phyloP scores from a whole-genome alignment of 1,139 yeast species.

The Debaryomyces sp. region DNA sequence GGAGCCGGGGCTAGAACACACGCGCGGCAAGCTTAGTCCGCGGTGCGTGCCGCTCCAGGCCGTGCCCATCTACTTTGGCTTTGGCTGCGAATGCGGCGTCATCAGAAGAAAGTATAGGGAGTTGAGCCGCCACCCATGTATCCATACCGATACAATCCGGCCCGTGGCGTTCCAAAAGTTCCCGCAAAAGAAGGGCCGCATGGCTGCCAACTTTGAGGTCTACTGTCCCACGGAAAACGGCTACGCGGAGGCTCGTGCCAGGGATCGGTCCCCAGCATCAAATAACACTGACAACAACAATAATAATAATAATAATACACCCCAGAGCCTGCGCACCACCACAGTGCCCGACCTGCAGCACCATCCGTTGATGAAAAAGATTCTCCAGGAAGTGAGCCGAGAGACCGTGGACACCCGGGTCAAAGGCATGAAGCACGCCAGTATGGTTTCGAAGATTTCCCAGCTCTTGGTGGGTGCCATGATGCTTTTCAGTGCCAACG shows the following conservation, averaged over 20 bases:
- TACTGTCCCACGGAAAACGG: background rate
- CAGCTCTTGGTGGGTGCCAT: background rate
- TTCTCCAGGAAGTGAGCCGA: background rate
- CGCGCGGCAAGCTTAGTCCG: background rate
- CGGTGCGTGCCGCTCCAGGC: background rate
- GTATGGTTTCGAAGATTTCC: background rate
- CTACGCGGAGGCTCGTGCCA: background rate
- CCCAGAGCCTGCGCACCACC: too few species aligned
- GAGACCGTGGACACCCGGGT: background rate
- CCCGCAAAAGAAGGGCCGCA: background rate
- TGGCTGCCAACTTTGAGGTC: background rate
- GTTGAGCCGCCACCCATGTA: background rate
- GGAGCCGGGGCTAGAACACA: background rate
- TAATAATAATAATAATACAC: too few species aligned
- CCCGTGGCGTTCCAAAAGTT: background rate
- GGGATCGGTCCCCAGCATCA: too few species aligned
- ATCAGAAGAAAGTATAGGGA: background rate
- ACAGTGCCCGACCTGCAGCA: background rate
- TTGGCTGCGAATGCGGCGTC: background rate
- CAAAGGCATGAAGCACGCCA: background rate
- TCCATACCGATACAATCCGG: background rate
- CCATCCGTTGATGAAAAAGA: background rate
- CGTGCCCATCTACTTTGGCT: background rate
- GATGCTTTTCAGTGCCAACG: background rate
- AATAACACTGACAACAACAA: too few species aligned